A percentile compares a stretch with the other conserved stretches of the same genome.
Evolutionary conservation across 371 early-diverging fungal species (phyloP).

Genomic region (Mucor irregularis): DNA sequence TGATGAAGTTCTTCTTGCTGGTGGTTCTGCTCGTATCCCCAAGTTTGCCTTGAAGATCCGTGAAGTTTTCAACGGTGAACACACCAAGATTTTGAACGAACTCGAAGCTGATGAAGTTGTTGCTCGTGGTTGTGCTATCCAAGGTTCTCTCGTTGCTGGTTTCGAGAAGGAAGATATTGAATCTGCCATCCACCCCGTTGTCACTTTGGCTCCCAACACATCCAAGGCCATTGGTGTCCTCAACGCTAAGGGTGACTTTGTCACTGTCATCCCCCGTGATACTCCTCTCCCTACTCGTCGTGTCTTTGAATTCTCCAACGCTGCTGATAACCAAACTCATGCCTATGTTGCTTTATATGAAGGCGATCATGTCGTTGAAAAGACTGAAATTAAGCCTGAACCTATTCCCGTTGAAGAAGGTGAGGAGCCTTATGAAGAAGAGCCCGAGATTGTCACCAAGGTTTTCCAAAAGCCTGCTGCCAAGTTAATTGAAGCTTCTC

Average conservation of each 20-base stretch:
- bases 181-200: slow-evolving; percentile 58
- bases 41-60: slow-evolving; percentile 88
- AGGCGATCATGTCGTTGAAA: slow-evolving; percentile 66
- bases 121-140: slow-evolving; percentile 98
- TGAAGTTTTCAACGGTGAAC: slow-evolving; percentile 81
- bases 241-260: slow-evolving; percentile 70
- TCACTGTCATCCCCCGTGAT: slow-evolving; percentile 76
- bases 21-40: slow-evolving; percentile 98
- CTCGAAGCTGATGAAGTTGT: slow-evolving; percentile 95
- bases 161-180: slow-evolving; percentile 59
- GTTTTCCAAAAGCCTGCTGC: slow-evolving; percentile 58
- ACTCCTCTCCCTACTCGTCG: slow-evolving; percentile 88
- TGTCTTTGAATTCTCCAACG: slow-evolving; percentile 68
- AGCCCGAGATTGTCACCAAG: slow-evolving; percentile 52
- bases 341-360: slow-evolving; percentile 84
- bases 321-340: slow-evolving; percentile 69
- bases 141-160: slow-evolving; percentile 74
- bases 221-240: slow-evolving; percentile 80
- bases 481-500: slow-evolving; percentile 56
- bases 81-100: slow-evolving; percentile 75
- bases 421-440: slow-evolving; percentile 51
- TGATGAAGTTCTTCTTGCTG: slow-evolving; percentile 93
- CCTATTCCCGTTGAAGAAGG: slow-evolving; percentile 56
- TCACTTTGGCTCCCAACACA: slow-evolving; percentile 70
- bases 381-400: slow-evolving; percentile 59